A percentile compares a stretch with the other conserved stretches of the same genome.
Evolutionary conservation across 306 rosid genomes (phyloP).

Genomic region (Astragalus glycyphyllos): DNA sequence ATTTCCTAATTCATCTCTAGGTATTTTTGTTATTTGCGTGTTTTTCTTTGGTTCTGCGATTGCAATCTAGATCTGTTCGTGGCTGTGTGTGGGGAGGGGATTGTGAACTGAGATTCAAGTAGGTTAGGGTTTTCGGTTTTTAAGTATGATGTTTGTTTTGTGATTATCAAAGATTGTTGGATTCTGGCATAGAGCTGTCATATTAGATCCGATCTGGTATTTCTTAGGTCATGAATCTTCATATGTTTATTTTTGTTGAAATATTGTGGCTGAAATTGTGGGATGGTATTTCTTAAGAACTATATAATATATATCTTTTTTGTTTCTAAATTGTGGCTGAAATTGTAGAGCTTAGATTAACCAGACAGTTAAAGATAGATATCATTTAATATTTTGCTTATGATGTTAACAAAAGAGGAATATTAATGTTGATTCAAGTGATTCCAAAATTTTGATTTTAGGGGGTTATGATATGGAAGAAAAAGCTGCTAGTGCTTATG

Average conservation of each 20-base stretch:
- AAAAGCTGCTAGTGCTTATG: constrained; percentile 95
- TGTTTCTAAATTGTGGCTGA: constrained; percentile 4
- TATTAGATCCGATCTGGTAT: not conserved
- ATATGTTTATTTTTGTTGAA: not conserved
- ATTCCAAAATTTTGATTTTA: constrained; percentile 56
- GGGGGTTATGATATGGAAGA: constrained; percentile 98
- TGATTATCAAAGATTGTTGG: not conserved
- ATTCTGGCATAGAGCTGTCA: not conserved
- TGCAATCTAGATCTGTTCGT: no score
- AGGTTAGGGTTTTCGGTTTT: constrained; percentile 17
- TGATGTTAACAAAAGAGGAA: constrained; percentile 41
- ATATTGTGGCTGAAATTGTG: no score
- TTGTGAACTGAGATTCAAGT: not conserved
- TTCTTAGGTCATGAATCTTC: not conserved
- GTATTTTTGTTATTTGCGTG: no score
- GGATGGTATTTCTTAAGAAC: constrained; percentile 22
- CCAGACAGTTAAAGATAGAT: constrained; percentile 25
- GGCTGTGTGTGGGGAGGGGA: not conserved
- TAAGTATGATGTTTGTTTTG: not conserved
- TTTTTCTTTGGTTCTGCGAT: no score
- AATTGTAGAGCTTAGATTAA: constrained; percentile 31
- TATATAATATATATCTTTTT: not conserved
- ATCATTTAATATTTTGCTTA: constrained; percentile 23
- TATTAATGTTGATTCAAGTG: constrained; percentile 43
- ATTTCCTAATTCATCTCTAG: no score